Base-by-base conservation (phyloP, 441 rosid species). In the Brassica hybrid region DNA sequence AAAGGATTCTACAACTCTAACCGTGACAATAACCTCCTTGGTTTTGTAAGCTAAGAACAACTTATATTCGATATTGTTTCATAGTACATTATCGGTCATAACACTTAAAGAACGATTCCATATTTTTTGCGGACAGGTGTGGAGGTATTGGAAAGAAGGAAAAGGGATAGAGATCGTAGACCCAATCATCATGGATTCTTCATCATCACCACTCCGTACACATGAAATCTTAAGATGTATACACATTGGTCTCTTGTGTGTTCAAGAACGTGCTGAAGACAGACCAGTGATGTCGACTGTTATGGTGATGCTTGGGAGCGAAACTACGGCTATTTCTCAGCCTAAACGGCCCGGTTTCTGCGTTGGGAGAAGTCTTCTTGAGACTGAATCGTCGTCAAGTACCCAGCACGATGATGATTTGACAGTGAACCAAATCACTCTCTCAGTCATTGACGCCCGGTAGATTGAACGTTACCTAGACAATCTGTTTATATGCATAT, bases 241-340 rank as follows among this genome's bases (percentile, higher is more conserved):
- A 56, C 60, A 56, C 8, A 56, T 56, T 56, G 60, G 60, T 56
- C 60, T 56, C 60, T 56, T 56, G 60, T 56, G 60, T 18, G 60
- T 56, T 18, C 60, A 56, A 18, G 60, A 56, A 56, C 25, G 60
- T 17, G 25, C 25, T 18, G 60, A 56, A 56, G 60, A 56, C 60
- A 56, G 60, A 17, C 60, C 60, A 56, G 60, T 56, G 11, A 56
- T 56, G 60, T 17, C 60, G 12, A 2, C 60, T 1, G 60, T 56
- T 5, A 50, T 50, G 59, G 59, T 54, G 23, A 54, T 54, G 59
- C 59, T 17, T 54, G 59, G 59, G 3, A 54, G 59, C 23, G 59
- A 54, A 54, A 54, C 23, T 54, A 54, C 59, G 12, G 12, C 59
- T 54, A 54, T 54, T 54, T 12, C 59, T 54, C 59, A 54, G 59